Base-by-base conservation (phyloP, 495 filamentous ascomycete species). In the Apodospora peruviana region DNA sequence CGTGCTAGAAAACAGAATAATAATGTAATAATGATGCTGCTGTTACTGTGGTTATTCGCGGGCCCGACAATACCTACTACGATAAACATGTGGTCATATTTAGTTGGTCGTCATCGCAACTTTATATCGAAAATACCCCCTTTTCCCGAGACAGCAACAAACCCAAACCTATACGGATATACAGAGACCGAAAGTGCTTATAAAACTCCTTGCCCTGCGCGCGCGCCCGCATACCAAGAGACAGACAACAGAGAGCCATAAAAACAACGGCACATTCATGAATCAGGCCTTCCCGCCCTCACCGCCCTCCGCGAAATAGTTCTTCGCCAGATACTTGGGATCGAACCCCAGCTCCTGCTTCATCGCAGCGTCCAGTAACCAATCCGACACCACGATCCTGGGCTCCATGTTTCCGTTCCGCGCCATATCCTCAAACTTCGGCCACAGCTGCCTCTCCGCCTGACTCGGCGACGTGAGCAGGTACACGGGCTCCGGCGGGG, bases 341-440 rank as follows among this genome's bases (percentile, higher is more conserved):
- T 81, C 71, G 64, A 83, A 84, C 17, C 71, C 72, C 40, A 87
- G 54, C 58, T 86, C 71, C 69, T 99, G 93, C 47, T 78, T 82
- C 87, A 97, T 90, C 3, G 88, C 88, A 51, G 88, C 81, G 50
- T 90, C 84, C 56, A 97, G 68, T 55, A 97, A 61, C 94, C 94
- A 99, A 57, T 97, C 90, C 17, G 84, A 75, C 17, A 74, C 78
- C 14, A 95, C 88, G 42, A 99, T 83, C 22, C 83, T 74, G 8
- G 88, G 84, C 32, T 78, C 76, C 72, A 87, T 87, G 51, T 84
- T 80, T 16, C 83, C 79, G 32, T 79, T 81, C 43, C 69, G 64
- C 7, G 87, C 90, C 77, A 91, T 78, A 49, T 86, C 79, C 47
- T 83, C 74, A 66, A 97, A 97, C 47, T 78, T 79, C 5, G 74